A percentile compares a stretch with the other conserved stretches of the same genome.
Conservation (phyloP, 2,329 filamentous ascomycete genomes). For the Claviceps sp. region DNA sequence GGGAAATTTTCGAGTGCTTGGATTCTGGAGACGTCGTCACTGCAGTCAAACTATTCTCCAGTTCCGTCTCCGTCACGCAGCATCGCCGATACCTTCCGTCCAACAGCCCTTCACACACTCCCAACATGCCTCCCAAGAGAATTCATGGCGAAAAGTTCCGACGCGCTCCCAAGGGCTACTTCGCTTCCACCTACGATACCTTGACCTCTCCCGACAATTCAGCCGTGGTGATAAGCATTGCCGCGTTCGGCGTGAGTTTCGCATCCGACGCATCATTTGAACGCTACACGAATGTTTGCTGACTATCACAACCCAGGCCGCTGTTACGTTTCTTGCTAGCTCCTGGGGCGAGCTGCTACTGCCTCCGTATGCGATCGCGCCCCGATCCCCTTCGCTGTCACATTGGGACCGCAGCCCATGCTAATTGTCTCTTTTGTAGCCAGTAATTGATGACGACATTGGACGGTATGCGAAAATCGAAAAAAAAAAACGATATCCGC, state of each 20-base stretch:
- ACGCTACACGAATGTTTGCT: constrained; percentile 1
- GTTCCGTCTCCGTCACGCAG: background rate
- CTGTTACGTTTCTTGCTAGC: constrained; percentile 51
- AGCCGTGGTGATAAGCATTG: constrained; percentile 52
- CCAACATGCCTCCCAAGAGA: constrained; percentile 49
- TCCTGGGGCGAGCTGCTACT: constrained; percentile 54
- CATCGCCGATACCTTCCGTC: background rate
- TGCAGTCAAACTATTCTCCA: background rate
- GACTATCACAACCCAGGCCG: constrained; percentile 5
- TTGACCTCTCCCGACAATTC: constrained; percentile 56
- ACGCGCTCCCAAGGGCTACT: constrained; percentile 34
- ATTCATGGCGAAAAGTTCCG: constrained; percentile 36
- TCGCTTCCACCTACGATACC: constrained; percentile 45
- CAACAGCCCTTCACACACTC: background rate
- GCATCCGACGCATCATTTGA: background rate
- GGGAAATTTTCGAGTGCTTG: background rate
- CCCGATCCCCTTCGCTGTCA: background rate
- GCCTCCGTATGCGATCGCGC: constrained; percentile 38
- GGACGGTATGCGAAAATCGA: background rate
- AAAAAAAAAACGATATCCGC: no score
- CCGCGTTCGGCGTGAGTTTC: constrained; percentile 51
- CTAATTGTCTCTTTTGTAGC: background rate
- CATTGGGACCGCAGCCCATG: background rate
- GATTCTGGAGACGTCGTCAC: background rate
- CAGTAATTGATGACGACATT: background rate